Percentiles rank a stretch among this genome's conserved stretches.
These are phyloP conservation scores for Sarocladiaceae sp. DNA, from an alignment of 2,329 filamentous ascomycete genomes.

Conservation along the genomic window DNA sequence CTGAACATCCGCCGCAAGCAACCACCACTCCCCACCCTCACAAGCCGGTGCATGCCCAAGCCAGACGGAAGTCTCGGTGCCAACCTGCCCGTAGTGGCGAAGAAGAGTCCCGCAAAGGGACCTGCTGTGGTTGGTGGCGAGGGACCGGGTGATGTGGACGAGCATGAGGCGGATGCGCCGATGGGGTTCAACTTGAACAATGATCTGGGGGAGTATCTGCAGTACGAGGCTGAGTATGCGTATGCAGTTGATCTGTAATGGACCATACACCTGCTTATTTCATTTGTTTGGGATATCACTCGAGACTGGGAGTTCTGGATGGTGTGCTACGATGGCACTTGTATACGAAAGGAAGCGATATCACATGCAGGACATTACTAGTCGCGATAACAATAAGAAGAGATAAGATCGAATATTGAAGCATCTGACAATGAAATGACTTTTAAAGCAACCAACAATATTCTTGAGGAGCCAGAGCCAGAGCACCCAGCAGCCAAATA, in stretches of 20 bases:
- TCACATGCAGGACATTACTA: no score
- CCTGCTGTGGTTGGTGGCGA: constrained; percentile 31
- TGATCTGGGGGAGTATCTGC: constrained; percentile 52
- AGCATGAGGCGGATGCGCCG: constrained; percentile 35
- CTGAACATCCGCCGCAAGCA: constrained; percentile 2
- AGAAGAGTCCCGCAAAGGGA: neutral
- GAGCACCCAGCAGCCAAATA: no score
- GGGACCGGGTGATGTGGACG: constrained; percentile 22
- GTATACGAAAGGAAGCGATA: no score
- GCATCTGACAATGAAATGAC: neutral
- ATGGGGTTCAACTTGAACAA: constrained; percentile 57
- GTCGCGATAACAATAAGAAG: neutral
- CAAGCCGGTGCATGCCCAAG: neutral
- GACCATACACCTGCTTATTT: neutral
- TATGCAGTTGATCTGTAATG: constrained; percentile 25
- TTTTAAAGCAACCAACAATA: no score
- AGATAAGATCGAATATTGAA: neutral
- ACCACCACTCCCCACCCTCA: constrained; percentile 1
- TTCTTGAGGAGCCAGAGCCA: no score
- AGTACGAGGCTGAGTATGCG: constrained; percentile 49
- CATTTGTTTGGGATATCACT: neutral
- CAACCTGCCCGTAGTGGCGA: neutral
- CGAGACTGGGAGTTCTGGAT: neutral
- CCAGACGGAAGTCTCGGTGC: constrained; percentile 1
- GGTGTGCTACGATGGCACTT: no score